phyloP scores from a whole-genome alignment of 352 stramenopile genomes.

The Phytophthora pinifolia region DNA sequence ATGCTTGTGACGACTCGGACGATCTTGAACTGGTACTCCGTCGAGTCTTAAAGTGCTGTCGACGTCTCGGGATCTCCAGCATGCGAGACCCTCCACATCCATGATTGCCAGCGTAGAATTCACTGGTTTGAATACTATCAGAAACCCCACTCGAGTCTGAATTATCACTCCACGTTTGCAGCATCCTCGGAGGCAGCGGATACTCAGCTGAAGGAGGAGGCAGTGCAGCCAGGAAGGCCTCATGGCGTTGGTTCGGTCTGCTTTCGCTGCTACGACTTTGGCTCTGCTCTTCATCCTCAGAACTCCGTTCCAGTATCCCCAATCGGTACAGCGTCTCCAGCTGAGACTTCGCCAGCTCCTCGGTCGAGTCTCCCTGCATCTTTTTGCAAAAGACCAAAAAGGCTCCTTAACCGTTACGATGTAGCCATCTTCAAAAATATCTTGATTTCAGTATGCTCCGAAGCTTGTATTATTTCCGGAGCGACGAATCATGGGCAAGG shows the following conservation, averaged over 20 bases:
- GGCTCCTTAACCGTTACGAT: conserved; percentile 13
- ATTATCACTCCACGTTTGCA: conserved; percentile 1
- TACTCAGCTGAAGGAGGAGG: conserved; percentile 20
- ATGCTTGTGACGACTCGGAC: neutral
- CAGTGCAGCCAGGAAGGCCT: conserved; percentile 26
- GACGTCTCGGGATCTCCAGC: conserved; percentile 2
- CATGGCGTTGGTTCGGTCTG: conserved; percentile 2
- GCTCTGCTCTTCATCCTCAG: conserved; percentile 20
- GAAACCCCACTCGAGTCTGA: conserved; percentile 5
- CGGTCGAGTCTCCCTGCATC: conserved; percentile 23
- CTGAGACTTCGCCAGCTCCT: conserved; percentile 45
- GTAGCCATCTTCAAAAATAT: conserved; percentile 11
- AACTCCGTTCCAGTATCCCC: conserved; percentile 43
- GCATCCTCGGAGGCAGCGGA: neutral
- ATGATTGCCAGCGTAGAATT: conserved; percentile 1
- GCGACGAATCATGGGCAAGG: conserved; percentile 3
- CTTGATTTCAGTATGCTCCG: conserved; percentile 3
- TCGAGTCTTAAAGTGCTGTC: conserved; percentile 2
- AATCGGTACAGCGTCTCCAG: conserved; percentile 52
- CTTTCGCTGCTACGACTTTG: conserved; percentile 17
- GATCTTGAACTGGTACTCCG: conserved; percentile 2
- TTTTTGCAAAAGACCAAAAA: neutral
- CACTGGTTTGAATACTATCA: conserved; percentile 8
- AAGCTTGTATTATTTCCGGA: conserved; percentile 1
- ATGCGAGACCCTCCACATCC: neutral